Conservation (phyloP, 768 basidiomycete species). For the Auricularia cornea region DNA sequence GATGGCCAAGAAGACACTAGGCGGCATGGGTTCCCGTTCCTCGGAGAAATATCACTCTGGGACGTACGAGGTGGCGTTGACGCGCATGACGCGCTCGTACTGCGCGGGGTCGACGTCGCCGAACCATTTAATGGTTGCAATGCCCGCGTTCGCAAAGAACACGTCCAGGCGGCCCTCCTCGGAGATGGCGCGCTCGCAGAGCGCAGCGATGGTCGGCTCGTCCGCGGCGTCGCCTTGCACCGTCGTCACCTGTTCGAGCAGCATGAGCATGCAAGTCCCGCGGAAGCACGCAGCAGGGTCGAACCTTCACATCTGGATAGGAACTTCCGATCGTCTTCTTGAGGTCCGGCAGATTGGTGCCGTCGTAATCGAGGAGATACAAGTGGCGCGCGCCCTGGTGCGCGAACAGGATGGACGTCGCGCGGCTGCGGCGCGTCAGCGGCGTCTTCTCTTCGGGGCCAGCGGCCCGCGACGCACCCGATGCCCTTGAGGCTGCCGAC, state of each 20-base stretch:
- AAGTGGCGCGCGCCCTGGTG: constrained; percentile 72
- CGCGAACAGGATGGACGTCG: constrained; percentile 62
- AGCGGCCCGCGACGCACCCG: constrained; percentile 44
- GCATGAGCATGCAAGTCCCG: background rate
- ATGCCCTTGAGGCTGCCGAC: constrained; percentile 83
- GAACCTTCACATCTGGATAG: constrained; percentile 80
- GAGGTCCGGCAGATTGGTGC: constrained; percentile 59
- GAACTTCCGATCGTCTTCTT: constrained; percentile 54
- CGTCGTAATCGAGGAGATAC: constrained; percentile 67
- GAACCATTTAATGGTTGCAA: constrained; percentile 38
- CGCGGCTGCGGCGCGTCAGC: constrained; percentile 41
- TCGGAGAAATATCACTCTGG: background rate
- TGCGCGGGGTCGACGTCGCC: constrained; percentile 48
- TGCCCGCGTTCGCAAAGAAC: constrained; percentile 91
- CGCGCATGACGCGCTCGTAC: constrained; percentile 69
- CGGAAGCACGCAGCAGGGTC: too few relatives aligned
- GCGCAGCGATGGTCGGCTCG: constrained; percentile 51
- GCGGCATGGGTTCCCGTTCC: background rate
- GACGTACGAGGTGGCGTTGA: constrained; percentile 61
- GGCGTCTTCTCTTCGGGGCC: background rate
- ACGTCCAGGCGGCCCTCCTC: constrained; percentile 87
- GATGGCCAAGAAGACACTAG: constrained; percentile 80
- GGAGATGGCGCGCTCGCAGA: constrained; percentile 63
- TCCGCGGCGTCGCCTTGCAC: constrained; percentile 80
- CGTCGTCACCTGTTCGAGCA: constrained; percentile 56